phyloP scores from a whole-genome alignment of 2,329 filamentous ascomycete genomes.

The Colletotrichum musicola region DNA sequence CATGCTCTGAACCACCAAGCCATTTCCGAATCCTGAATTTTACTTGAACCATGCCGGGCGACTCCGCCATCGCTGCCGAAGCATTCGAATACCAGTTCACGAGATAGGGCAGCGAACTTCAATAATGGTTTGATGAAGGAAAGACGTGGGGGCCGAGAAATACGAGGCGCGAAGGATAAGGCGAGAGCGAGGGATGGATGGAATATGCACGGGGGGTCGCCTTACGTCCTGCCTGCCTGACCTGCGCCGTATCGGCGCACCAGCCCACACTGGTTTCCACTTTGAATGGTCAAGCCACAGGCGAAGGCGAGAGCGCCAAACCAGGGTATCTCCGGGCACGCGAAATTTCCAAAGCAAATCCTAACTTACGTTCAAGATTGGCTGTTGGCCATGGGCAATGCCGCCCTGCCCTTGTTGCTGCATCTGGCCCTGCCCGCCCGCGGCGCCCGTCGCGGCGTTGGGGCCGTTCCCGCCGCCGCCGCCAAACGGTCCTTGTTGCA shows the following conservation, averaged over 20 bases:
- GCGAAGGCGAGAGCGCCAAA: slow-evolving; percentile 17
- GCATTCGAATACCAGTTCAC: slow-evolving; percentile 15
- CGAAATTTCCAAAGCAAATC: slow-evolving; percentile 2
- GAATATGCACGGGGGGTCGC: slow-evolving; percentile 28
- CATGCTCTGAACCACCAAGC: slow-evolving; percentile 2
- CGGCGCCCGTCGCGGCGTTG: slow-evolving; percentile 53
- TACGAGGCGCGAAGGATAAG: slow-evolving; percentile 14
- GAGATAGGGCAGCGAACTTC: not conserved
- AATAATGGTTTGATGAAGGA: not conserved
- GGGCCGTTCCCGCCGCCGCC: slow-evolving; percentile 37
- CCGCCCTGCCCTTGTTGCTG: slow-evolving; percentile 57
- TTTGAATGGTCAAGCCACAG: slow-evolving; percentile 36
- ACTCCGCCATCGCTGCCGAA: slow-evolving; percentile 25
- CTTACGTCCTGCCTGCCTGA: slow-evolving; percentile 29
- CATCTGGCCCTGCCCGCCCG: slow-evolving; percentile 76
- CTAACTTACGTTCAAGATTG: slow-evolving; percentile 78
- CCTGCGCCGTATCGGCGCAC: slow-evolving; percentile 36
- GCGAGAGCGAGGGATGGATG: slow-evolving; percentile 1
- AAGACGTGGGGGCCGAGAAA: slow-evolving; percentile 17
- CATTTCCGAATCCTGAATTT: slow-evolving; percentile 4
- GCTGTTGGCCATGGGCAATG: slow-evolving; percentile 61
- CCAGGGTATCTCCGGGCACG: slow-evolving; percentile 7
- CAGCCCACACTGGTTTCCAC: slow-evolving; percentile 39
- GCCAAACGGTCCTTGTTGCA: slow-evolving; percentile 71
- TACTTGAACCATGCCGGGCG: slow-evolving; percentile 33